Base-by-base conservation (phyloP, 1,139 yeast species). In the Geotrichum restrictum region DNA sequence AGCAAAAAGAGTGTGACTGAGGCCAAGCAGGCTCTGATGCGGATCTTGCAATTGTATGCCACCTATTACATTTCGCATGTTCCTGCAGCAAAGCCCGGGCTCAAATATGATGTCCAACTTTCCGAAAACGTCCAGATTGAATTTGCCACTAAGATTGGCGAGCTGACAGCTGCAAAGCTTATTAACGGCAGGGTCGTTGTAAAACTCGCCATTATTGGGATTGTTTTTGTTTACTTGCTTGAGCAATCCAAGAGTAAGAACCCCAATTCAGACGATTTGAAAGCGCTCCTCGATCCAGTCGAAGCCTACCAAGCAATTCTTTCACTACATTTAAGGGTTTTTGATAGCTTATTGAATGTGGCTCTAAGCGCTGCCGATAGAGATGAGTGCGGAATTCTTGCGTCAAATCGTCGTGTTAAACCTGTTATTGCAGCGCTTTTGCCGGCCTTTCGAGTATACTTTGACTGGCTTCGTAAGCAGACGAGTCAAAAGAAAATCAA, bases 391-490 rank as follows among this genome's bases (percentile, higher is more conserved):
- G 44, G 44, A n/a, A 29, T 40, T n/a, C 8, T 24, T 27, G 11
- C 13, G 3, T 5, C 33, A 21, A 29, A n/a, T 22, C 33, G 24
- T 6, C 44, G 33, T 6, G 11, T 40, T 3, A 40, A 40, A 13
- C 36, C 45, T 29, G 36, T 19, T 7, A 41, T 41, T 29, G 45
- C 22, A 16, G 13, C 10, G 19, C 19, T 41, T 19, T 27, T 50
- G 11, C 49, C 53, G 3, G 46, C 44, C 10, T 51, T 50, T 29
- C 42, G 56, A 16, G 46, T 53, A 4, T 43, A 50, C 24, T 45
- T 53, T 38, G 52, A 48, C 22, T 53, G 56, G 56, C 16, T 51
- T 13, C 48, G 47, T 16, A 50, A 53, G 24, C 47, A 38, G 18
- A 38, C 46, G 29, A 44, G 40, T 8, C 41, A 21, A 38, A 38